Conservation (phyloP, 805 yeast genomes). For the Metschnikowia colocasiae region DNA sequence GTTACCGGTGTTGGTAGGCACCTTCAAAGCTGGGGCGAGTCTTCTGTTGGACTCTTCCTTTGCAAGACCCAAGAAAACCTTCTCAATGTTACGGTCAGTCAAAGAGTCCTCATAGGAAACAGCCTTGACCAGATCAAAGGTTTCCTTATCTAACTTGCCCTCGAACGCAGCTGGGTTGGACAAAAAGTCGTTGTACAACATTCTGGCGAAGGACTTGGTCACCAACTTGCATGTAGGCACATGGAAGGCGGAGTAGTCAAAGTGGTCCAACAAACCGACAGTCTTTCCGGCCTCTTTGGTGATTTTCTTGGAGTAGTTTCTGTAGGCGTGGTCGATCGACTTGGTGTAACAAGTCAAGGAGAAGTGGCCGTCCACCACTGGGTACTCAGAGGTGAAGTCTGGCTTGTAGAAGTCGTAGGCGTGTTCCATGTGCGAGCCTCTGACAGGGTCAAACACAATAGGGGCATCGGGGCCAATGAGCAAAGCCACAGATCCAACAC, state of each 20-base stretch:
- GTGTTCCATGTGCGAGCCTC: slow-evolving; percentile 94
- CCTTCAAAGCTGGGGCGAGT: slow-evolving; percentile 75
- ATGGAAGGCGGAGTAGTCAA: slow-evolving; percentile 95
- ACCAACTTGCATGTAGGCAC: slow-evolving; percentile 98
- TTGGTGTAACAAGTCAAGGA: slow-evolving; percentile 90
- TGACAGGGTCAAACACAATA: slow-evolving; percentile 79
- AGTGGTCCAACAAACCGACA: slow-evolving; percentile 63
- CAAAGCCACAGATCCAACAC: slow-evolving; percentile 95
- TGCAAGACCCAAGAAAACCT: slow-evolving; percentile 73
- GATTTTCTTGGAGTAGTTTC: slow-evolving; percentile 70
- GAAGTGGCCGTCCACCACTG: slow-evolving; percentile 95
- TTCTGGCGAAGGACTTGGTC: slow-evolving; percentile 86
- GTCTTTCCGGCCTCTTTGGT: slow-evolving; percentile 44
- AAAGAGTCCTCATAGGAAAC: slow-evolving; percentile 74
- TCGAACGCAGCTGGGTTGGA: slow-evolving; percentile 60
- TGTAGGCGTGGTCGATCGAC: slow-evolving; percentile 87
- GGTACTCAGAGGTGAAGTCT: slow-evolving; percentile 92
- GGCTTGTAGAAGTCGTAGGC: slow-evolving; percentile 99
- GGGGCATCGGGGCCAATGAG: slow-evolving; percentile 98
- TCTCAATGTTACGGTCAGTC: slow-evolving; percentile 77
- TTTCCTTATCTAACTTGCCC: slow-evolving; percentile 40
- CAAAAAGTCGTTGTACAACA: slow-evolving; percentile 82
- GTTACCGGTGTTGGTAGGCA: slow-evolving; percentile 97
- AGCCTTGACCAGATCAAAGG: slow-evolving; percentile 49
- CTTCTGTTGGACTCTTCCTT: slow-evolving; percentile 64